Evolutionary conservation across 2,329 filamentous ascomycete genomes (phyloP), one percentile per base, ranked within the genome.

Genomic region (Arthrobotrys sphaeroides): DNA sequence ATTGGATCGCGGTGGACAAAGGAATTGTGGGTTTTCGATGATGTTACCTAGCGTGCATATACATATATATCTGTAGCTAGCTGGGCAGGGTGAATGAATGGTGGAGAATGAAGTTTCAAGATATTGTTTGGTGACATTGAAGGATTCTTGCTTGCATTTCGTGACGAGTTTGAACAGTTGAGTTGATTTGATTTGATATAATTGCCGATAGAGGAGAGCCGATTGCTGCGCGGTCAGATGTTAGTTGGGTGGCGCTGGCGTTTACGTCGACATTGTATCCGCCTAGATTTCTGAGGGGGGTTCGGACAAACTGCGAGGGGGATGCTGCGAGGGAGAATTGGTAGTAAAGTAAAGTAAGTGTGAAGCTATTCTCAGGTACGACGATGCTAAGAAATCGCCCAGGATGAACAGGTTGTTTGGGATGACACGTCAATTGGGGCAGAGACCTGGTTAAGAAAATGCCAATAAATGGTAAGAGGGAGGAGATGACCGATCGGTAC

Each of bases 341-440:
- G n/a, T n/a, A n/a, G n/a, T n/a, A 36, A 53, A n/a, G 28, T 9
- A 40, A 40, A 20, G 16, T 2, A 22, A 53, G 24, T 36, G 7
- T 36, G 47, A 53, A 36, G 16, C 13, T 4, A 33, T 16, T 18
- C n/a, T n/a, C 31, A 38, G 22, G 4, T 16, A 38, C 31, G 31
- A 36, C 16, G 28, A 55, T 55, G 51, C 51, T 55, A 55, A 55
- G 51, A 55, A n/a, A 9, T 16, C 16, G 49, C 49, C 49, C 28
- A 55, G 49, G 6, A 22, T 38, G 16, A 2, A 55, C n/a, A 55
- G 9, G 3, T 31, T 53, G 51, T 55, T 55, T 55, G 12, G 28
- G 51, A 36, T 55, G 51, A 55, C 51, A 55, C 51, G 51, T 55
- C 51, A 55, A 55, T 55, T 55, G 51, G 16, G 51, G 51, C 51